phyloP scores from a whole-genome alignment of 2,329 filamentous ascomycete genomes.

The Penicillium capsulatum region DNA sequence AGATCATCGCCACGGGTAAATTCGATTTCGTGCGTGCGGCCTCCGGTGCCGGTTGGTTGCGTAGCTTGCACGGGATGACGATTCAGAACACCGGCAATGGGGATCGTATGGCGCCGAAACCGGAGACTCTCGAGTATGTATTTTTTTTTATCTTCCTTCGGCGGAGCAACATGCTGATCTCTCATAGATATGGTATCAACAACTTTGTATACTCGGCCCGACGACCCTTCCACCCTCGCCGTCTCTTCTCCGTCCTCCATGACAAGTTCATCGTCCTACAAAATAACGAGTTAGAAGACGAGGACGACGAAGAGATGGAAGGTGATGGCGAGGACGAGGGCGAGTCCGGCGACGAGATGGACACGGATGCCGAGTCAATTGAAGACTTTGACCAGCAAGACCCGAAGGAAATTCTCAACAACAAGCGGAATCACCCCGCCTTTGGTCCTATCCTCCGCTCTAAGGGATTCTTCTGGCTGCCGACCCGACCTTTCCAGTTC shows the following conservation, averaged over 20 bases:
- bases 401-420: constrained; percentile 33
- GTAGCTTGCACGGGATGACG: constrained; percentile 65
- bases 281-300: constrained; percentile 28
- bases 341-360: constrained; percentile 28
- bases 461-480: constrained; percentile 46
- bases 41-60: constrained; percentile 64
- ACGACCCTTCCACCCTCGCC: constrained; percentile 47
- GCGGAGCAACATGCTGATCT: neutral
- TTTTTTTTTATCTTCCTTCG: neutral
- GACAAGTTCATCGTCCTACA: constrained; percentile 47
- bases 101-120: constrained; percentile 60
- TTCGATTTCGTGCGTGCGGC: constrained; percentile 64
- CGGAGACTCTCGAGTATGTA: constrained; percentile 65
- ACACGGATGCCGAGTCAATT: constrained; percentile 24
- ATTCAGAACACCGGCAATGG: constrained; percentile 53
- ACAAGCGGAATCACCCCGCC: constrained; percentile 37
- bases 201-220: constrained; percentile 65
- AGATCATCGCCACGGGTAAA: constrained; percentile 62
- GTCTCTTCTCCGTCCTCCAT: constrained; percentile 40
- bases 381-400: constrained; percentile 33
- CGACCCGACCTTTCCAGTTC: constrained; percentile 40
- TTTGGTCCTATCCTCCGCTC: constrained; percentile 41
- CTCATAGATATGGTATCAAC: constrained; percentile 51
- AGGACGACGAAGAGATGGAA: constrained; percentile 27
- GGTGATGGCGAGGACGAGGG: constrained; percentile 23